Evolutionary conservation across 1,139 yeast species (phyloP).

Genomic region (Debaryomyces subglobosus): DNA sequence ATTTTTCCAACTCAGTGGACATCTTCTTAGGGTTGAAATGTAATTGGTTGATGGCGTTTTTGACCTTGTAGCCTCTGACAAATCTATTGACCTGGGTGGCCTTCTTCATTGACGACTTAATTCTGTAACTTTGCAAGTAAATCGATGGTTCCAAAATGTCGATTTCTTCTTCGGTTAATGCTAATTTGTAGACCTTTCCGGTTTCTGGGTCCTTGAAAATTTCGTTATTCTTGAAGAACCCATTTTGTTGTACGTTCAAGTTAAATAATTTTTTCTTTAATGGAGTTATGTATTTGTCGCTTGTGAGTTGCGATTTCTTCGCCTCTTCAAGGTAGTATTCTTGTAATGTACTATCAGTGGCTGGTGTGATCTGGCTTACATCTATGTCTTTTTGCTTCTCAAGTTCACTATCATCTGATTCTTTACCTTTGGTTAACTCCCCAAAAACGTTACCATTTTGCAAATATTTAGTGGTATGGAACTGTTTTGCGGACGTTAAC

Average conservation of each 20-base stretch:
- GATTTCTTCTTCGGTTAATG: conserved; percentile 65
- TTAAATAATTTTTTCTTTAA: conserved; percentile 68
- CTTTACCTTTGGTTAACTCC: conserved; percentile 28
- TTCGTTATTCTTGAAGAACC: conserved; percentile 74
- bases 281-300: conserved; percentile 61
- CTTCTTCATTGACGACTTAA: conserved; percentile 86
- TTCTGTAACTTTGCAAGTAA: conserved; percentile 73
- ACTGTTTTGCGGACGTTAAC: conserved; percentile 12
- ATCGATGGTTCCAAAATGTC: conserved; percentile 84
- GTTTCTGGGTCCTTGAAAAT: conserved; percentile 46
- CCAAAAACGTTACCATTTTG: conserved; percentile 28
- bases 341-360: conserved; percentile 39
- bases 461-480: conserved; percentile 15
- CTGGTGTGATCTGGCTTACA: conserved; percentile 24
- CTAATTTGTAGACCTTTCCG: conserved; percentile 57
- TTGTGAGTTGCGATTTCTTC: conserved; percentile 28
- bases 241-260: conserved; percentile 62
- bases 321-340: conserved; percentile 37
- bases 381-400: conserved; percentile 16
- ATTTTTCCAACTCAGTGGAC: conserved; percentile 76
- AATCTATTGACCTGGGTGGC: conserved; percentile 81
- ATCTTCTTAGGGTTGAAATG: conserved; percentile 85
- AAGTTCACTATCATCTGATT: conserved; percentile 13
- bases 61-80: conserved; percentile 68
- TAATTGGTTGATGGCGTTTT: conserved; percentile 87